phyloP scores from a whole-genome alignment of 345 rosid genomes.

The Brassica carinata region DNA sequence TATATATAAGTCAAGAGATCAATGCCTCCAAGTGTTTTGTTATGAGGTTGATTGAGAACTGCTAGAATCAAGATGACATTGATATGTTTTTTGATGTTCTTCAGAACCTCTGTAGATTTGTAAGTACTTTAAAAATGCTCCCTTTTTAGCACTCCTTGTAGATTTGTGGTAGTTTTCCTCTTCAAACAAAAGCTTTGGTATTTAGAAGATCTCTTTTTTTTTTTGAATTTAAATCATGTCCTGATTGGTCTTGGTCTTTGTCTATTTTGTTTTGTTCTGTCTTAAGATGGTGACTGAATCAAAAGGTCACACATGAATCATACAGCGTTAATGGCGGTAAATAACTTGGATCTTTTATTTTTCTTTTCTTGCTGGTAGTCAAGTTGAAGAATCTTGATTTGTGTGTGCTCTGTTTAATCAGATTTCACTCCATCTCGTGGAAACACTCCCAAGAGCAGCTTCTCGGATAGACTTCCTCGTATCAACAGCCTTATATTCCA shows the following conservation, averaged over 20 bases:
- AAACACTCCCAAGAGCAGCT: slow-evolving; percentile 67
- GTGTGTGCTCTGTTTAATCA: slow-evolving; percentile 21
- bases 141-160: no score
- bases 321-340: slow-evolving; percentile 89
- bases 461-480: slow-evolving; percentile 52
- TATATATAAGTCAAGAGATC: no score
- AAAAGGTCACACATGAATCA: slow-evolving; percentile 8
- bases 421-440: slow-evolving; percentile 95
- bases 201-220: background rate
- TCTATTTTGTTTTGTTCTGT: background rate
- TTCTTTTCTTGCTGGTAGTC: background rate
- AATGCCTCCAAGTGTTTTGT: no score
- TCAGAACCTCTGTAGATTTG: no score
- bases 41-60: no score
- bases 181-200: slow-evolving; percentile 6
- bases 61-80: no score
- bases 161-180: slow-evolving; percentile 40
- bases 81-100: no score
- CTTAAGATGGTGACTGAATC: slow-evolving; percentile 16
- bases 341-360: background rate
- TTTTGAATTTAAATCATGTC: background rate
- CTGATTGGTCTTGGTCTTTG: background rate
- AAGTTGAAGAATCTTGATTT: background rate
- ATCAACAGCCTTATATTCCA: slow-evolving; percentile 33
- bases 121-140: no score